Evolutionary conservation across 2,329 filamentous ascomycete genomes (phyloP), one percentile per base, ranked within the genome.

Genomic region (Aspergillus clavatus): DNA sequence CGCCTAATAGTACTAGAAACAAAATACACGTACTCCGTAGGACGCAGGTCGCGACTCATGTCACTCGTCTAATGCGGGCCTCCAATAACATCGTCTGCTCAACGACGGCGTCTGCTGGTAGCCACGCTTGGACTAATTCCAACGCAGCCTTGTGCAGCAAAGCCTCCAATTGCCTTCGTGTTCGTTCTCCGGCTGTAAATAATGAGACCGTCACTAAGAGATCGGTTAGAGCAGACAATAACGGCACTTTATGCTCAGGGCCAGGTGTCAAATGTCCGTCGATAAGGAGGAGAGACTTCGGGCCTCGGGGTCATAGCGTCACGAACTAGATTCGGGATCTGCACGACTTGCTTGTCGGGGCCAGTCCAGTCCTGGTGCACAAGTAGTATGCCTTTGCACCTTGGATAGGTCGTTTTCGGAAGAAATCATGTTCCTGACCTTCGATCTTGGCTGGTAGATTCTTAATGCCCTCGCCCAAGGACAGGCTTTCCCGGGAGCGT

Each of bases 401-500:
- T n/a, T 42, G 42, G 2, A 54, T 22, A 5, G 58, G 49, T 28
- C 60, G 58, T 5, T 47, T 38, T 1, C 48, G 44, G n/a, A 58
- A 60, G 35, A 60, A 52, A 16, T 55, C 43, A 40, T 56, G 37
- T 1, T 38, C 12, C 1, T 44, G 8, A 1, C 40, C 22, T n/a
- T 44, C 29, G 22, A 54, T 45, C 12, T 11, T 33, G 21, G 23
- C 14, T 10, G 60, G 50, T 14, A 33, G 35, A 5, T 23, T 36
- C 7, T 41, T 28, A 8, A 57, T 49, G 23, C 53, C 53, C 3
- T 52, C 50, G 24, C 70, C 55, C 2, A 65, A 71, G 50, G 1
- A 71, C 54, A 1, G 70, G 54, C 6, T 58, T 51, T 1, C 58
- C 51, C 3, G 54, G 56, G 3, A 62, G 31, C 0, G 59, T 48